Evolutionary conservation across 2,329 filamentous ascomycete genomes (phyloP), one percentile per base, ranked within the genome.

Genomic region (Pyrenophora teres): DNA sequence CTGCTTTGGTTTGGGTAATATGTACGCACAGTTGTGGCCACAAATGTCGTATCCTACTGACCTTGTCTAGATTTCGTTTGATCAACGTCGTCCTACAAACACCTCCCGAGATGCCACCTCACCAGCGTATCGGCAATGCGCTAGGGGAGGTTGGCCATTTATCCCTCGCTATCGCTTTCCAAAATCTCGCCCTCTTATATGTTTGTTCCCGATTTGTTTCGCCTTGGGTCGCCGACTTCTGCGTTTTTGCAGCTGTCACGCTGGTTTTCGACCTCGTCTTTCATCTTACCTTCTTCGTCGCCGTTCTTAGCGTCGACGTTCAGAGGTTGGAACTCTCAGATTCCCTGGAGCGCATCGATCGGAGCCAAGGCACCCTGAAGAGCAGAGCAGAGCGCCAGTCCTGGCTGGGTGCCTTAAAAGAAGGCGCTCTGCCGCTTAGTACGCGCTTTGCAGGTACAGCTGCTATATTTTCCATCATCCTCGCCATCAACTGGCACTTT

Each of bases 231-330:
- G 83, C 85, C 1, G 87, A 86, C 0, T 92, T 92, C 63, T 92
- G 89, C 72, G 83, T 82, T 1, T 93, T 92, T 69, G 86, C 87
- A 3, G 86, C 86, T 2, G 83, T 92, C 44, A 90, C 89, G 1
- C 83, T 90, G 12, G 74, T 88, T 0, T 87, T 92, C 63, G 89
- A 93, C 71, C 88, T 89, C 56, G 85, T 92, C 64, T 92, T 89
- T 64, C 79, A 92, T 18, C 81, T 90, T 6, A 92, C 89, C 0
- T 92, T 92, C 74, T 92, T 93, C 65, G 78, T 92, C 3, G 85
- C 89, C 1, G 88, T 93, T 10, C 77, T 93, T 19, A 92, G 88
- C 64, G 86, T 93, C 37, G 89, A 93, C 69, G 88, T 93, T 8
- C 83, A 86, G 18, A 81, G 89, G 60, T 84, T 88, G 50, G 89